Conservation (phyloP, 352 stramenopile species). For the Phytophthora cactorum region DNA sequence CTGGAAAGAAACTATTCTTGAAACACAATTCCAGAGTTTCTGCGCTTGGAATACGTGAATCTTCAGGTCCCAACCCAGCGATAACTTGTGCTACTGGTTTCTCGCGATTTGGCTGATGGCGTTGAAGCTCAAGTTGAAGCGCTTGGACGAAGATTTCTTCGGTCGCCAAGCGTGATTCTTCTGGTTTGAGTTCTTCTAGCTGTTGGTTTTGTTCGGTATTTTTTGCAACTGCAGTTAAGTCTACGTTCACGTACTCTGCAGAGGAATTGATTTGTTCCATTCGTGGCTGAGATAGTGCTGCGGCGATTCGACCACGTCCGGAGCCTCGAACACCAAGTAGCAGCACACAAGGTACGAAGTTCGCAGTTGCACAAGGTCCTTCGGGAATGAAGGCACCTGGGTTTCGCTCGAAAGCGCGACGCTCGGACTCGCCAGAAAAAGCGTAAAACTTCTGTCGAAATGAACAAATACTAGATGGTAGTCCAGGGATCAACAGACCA, state of each 20-base stretch:
- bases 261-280: constrained; percentile 1
- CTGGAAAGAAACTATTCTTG: constrained; percentile 51
- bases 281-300: constrained; percentile 7
- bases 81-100: constrained; percentile 29
- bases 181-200: constrained; percentile 33
- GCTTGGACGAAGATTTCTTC: constrained; percentile 29
- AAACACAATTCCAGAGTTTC: constrained; percentile 54
- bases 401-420: constrained; percentile 56
- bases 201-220: constrained; percentile 14
- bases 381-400: constrained; percentile 50
- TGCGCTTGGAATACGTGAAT: constrained; percentile 42
- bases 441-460: constrained; percentile 61
- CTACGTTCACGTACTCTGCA: constrained; percentile 25
- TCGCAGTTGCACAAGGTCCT: constrained; percentile 27
- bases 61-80: constrained; percentile 29
- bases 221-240: constrained; percentile 14
- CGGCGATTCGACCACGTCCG: constrained; percentile 18
- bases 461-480: constrained; percentile 40
- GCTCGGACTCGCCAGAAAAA: constrained; percentile 55
- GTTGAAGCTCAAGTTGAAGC: constrained; percentile 28
- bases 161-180: constrained; percentile 22
- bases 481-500: constrained; percentile 49
- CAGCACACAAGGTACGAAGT: constrained; percentile 49
- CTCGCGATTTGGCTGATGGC: neutral
- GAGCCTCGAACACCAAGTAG: constrained; percentile 60